A percentile compares a stretch with the other conserved stretches of the same genome.
Conservation (phyloP, 2,329 filamentous ascomycete genomes). For the Grosmannia huntii region DNA sequence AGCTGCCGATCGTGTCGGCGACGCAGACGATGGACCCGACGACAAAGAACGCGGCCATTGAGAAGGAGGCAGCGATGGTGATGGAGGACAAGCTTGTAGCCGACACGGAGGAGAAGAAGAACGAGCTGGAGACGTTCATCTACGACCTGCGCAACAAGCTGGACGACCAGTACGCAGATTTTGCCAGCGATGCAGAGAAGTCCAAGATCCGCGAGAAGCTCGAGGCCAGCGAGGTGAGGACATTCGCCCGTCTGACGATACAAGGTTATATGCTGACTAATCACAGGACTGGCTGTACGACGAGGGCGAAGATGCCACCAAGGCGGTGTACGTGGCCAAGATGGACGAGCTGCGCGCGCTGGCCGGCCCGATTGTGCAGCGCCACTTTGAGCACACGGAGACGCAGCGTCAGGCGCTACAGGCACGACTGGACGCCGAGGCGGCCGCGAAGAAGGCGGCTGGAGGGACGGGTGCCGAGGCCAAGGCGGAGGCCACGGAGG, state of each 20-base stretch:
- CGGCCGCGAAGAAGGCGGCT: constrained; percentile 57
- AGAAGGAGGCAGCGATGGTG: constrained; percentile 83
- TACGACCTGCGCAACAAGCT: constrained; percentile 95
- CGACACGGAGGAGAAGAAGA: constrained; percentile 99
- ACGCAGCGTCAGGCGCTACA: constrained; percentile 68
- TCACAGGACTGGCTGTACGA: constrained; percentile 96
- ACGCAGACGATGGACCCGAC: constrained; percentile 66
- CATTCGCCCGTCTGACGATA: background rate
- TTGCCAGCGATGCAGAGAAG: constrained; percentile 12
- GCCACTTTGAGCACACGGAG: constrained; percentile 90
- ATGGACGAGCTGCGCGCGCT: constrained; percentile 88
- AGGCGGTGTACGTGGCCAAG: constrained; percentile 89
- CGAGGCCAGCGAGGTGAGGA: constrained; percentile 71
- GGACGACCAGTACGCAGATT: constrained; percentile 68
- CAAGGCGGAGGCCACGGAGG: constrained; percentile 24
- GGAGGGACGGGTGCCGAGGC: constrained; percentile 40
- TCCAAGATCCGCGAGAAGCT: constrained; percentile 72
- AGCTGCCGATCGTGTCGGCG: constrained; percentile 74
- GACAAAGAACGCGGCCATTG: constrained; percentile 53
- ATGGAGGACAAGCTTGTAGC: constrained; percentile 98
- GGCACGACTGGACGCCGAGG: constrained; percentile 66
- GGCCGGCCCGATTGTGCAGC: constrained; percentile 82
- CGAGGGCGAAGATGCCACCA: constrained; percentile 86
- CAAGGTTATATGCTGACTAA: background rate
- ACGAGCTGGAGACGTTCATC: constrained; percentile 95